Conservation (phyloP, 1,284 basidiomycete species). For the Serendipita sp. region DNA sequence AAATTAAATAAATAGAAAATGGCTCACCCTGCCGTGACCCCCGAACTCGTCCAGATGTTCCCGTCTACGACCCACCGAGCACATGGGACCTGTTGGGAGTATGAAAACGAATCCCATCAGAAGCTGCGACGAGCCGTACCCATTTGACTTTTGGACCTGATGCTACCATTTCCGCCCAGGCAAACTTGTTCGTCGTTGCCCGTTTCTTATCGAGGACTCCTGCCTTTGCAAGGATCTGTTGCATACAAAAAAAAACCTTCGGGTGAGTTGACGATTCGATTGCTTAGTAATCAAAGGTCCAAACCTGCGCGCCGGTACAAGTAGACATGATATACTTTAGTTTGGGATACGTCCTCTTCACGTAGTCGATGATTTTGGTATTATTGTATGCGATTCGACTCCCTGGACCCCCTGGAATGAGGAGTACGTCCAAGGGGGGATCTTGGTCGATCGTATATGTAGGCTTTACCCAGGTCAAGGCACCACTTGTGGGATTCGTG, state of each 20-base stretch:
- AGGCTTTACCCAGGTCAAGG: neutral
- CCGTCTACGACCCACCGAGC: slow-evolving; percentile 7
- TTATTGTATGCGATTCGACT: slow-evolving; percentile 1
- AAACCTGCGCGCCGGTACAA: slow-evolving; percentile 8
- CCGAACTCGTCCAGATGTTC: slow-evolving; percentile 6
- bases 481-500: neutral
- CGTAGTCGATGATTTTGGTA: slow-evolving; percentile 7
- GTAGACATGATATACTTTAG: slow-evolving; percentile 11
- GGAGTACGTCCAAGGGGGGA: neutral
- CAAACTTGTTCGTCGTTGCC: slow-evolving; percentile 9
- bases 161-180: neutral
- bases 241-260: too few relatives aligned
- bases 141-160: neutral
- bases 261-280: too few relatives aligned
- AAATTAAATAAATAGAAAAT: too few relatives aligned
- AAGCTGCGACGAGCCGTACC: too few relatives aligned
- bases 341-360: slow-evolving; percentile 6
- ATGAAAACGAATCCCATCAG: neutral
- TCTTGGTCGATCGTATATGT: neutral
- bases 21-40: neutral
- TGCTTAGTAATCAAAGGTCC: too few relatives aligned
- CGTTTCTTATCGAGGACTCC: slow-evolving; percentile 10
- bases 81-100: neutral
- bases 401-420: slow-evolving; percentile 4
- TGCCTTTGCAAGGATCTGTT: slow-evolving; percentile 5